These are phyloP conservation scores for Grosmannia serpens DNA, from an alignment of 2,329 filamentous ascomycete genomes.

Conservation along the genomic window DNA sequence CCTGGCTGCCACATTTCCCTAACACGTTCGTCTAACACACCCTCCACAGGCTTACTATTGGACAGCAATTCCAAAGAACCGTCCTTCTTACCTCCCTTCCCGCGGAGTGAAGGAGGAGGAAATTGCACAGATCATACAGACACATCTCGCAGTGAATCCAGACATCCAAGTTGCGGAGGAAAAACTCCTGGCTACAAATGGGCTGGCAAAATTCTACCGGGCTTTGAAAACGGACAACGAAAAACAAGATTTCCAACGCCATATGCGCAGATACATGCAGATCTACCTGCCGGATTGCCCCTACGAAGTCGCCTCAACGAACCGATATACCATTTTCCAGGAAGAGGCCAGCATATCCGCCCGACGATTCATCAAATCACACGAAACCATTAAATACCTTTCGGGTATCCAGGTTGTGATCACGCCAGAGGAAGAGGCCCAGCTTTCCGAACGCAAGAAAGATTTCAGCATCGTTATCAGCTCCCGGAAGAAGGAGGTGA, in stretches of 20 bases:
- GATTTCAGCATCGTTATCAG: slow-evolving; percentile 97
- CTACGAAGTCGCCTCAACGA: slow-evolving; percentile 84
- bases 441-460: slow-evolving; percentile 68
- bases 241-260: slow-evolving; percentile 73
- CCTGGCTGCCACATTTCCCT: neutral
- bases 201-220: slow-evolving; percentile 59
- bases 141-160: slow-evolving; percentile 62
- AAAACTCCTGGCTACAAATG: slow-evolving; percentile 59
- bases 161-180: slow-evolving; percentile 59
- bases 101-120: slow-evolving; percentile 62
- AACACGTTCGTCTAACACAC: neutral
- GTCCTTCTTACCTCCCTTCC: slow-evolving; percentile 71
- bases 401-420: slow-evolving; percentile 86
- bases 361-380: slow-evolving; percentile 63
- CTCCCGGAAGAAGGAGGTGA: slow-evolving; percentile 79
- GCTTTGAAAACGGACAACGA: slow-evolving; percentile 64
- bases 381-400: slow-evolving; percentile 83
- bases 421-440: slow-evolving; percentile 79
- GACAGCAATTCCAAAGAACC: slow-evolving; percentile 92
- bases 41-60: slow-evolving; percentile 76
- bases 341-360: slow-evolving; percentile 85
- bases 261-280: slow-evolving; percentile 81
- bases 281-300: slow-evolving; percentile 91
- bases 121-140: slow-evolving; percentile 48
- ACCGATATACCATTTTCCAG: slow-evolving; percentile 83